Conservation (phyloP, 768 basidiomycete species). For the Lactarius sp. region DNA sequence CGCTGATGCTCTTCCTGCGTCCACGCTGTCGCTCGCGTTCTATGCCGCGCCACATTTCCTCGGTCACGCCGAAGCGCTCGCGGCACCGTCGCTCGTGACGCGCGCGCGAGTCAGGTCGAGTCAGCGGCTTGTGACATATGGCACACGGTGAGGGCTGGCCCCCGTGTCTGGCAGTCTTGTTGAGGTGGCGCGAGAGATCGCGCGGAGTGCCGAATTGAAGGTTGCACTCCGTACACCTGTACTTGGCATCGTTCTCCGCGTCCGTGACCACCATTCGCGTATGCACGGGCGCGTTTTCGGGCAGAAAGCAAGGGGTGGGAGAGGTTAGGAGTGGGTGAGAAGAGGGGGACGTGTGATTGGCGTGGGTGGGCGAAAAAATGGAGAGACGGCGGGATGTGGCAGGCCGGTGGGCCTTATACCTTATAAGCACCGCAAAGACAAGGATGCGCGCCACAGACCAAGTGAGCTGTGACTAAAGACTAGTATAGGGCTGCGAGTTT, state of each 20-base stretch:
- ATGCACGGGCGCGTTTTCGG: not conserved
- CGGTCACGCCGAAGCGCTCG: conserved; percentile 24
- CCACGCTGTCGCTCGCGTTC: conserved; percentile 20
- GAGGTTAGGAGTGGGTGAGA: not conserved
- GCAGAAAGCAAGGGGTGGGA: not conserved
- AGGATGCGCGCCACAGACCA: conserved; percentile 21
- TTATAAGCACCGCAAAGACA: conserved; percentile 22
- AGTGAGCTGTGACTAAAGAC: not conserved
- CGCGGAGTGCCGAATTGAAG: conserved; percentile 23
- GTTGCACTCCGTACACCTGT: conserved; percentile 21
- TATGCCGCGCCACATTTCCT: conserved; percentile 23
- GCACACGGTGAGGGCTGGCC: conserved; percentile 22
- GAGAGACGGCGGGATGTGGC: conserved; percentile 8
- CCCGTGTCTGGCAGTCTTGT: conserved; percentile 19
- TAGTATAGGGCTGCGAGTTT: conserved; percentile 7
- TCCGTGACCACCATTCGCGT: conserved; percentile 14
- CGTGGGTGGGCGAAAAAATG: conserved; percentile 10
- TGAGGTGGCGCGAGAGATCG: conserved; percentile 20
- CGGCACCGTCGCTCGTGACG: conserved; percentile 23
- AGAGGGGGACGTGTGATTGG: not conserved
- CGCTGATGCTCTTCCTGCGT: conserved; percentile 20
- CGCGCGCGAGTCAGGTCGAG: conserved; percentile 20
- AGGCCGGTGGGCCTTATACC: conserved; percentile 16
- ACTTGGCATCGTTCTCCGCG: conserved; percentile 18
- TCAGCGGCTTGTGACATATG: conserved; percentile 21